Conservation (phyloP, 2,329 filamentous ascomycete species). For the Ophiocordyceps sinensis region DNA sequence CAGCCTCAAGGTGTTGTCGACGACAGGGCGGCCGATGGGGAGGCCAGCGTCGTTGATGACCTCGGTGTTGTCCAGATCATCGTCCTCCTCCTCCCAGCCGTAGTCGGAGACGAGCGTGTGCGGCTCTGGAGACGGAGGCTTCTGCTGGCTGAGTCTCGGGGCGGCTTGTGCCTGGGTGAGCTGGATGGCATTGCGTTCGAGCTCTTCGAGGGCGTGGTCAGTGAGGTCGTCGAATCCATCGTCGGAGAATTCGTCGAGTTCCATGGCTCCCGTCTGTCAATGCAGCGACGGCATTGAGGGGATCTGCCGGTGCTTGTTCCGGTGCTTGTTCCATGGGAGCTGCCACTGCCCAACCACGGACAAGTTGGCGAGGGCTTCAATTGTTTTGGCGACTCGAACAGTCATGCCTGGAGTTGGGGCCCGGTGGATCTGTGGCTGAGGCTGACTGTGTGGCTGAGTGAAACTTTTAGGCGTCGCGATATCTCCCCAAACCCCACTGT, state of each 20-base stretch:
- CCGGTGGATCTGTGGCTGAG: no score
- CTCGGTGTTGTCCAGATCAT: conserved; percentile 43
- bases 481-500: no score
- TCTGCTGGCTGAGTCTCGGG: conserved; percentile 11
- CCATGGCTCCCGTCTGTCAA: conserved; percentile 15
- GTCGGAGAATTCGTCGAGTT: conserved; percentile 45
- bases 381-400: not conserved
- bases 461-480: no score
- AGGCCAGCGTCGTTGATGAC: conserved; percentile 35
- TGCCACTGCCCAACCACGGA: not conserved
- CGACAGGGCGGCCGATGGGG: conserved; percentile 19
- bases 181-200: conserved; percentile 49
- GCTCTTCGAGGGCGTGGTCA: conserved; percentile 40
- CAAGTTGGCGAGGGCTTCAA: not conserved
- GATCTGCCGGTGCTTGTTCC: not conserved
- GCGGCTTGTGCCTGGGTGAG: conserved; percentile 35
- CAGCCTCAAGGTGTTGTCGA: conserved; percentile 19
- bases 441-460: no score
- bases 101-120: conserved; percentile 19
- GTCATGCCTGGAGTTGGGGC: no score
- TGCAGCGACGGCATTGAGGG: conserved; percentile 4
- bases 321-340: not conserved
- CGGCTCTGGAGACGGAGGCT: conserved; percentile 8
- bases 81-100: conserved; percentile 38
- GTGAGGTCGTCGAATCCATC: conserved; percentile 49